Evolutionary conservation across 2,329 filamentous ascomycete species (phyloP).

Genomic region (Akanthomyces dipterigenus): DNA sequence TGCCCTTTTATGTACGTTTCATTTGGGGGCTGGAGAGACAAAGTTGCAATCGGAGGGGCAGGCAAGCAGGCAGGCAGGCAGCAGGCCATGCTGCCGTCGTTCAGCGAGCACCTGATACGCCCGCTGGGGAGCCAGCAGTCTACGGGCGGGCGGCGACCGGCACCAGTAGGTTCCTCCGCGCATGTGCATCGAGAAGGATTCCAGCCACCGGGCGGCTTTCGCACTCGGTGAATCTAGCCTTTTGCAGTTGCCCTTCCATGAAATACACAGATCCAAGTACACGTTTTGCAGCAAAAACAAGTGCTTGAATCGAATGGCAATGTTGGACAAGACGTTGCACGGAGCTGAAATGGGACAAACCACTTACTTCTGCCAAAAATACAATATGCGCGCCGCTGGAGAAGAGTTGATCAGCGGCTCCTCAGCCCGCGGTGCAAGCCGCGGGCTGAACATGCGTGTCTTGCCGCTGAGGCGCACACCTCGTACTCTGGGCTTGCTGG

Average conservation of each 20-base stretch:
- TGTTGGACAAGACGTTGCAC: background rate
- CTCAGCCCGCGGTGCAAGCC: background rate
- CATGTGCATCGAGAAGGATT: slow-evolving; percentile 2
- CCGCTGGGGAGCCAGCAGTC: too few relatives aligned
- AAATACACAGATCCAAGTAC: too few relatives aligned
- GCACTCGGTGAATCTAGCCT: background rate
- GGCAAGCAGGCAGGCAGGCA: background rate
- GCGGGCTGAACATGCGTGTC: background rate
- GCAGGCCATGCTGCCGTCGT: background rate
- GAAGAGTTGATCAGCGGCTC: background rate
- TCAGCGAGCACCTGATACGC: background rate
- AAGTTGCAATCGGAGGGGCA: background rate
- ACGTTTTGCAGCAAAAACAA: too few relatives aligned
- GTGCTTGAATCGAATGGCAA: too few relatives aligned
- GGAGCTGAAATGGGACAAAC: background rate
- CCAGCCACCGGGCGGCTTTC: slow-evolving; percentile 4
- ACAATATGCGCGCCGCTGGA: background rate
- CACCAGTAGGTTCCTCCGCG: background rate
- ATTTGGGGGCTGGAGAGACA: background rate
- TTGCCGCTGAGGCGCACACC: background rate
- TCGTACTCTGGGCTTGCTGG: background rate
- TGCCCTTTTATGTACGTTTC: background rate
- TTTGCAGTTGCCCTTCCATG: background rate
- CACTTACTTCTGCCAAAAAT: background rate
- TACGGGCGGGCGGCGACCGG: background rate